Base-by-base conservation (phyloP, 352 stramenopile species). In the Phytophthora citricola region DNA sequence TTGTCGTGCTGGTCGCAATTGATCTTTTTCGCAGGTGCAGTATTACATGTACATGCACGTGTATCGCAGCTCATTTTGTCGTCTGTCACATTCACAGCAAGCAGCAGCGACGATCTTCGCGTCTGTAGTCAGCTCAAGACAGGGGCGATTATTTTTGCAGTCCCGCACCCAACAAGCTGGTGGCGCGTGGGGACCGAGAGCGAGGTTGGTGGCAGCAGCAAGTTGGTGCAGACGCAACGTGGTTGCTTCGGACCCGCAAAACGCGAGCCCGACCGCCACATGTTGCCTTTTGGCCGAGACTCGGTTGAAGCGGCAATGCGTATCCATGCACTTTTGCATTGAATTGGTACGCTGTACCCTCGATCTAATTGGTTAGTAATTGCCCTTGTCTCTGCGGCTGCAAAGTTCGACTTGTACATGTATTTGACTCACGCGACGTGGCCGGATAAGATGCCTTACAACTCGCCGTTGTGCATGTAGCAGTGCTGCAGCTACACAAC, bases 61-160 rank as follows among this genome's bases (percentile, higher is more conserved):
- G 60, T 69, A 69, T 69, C 60, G 60, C 60, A 68, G 46, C 51
- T 55, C 52, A 10, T 36, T 27, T 45, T 22, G 10, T 50, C 34
- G 31, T 20, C 51, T 68, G 60, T 63, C 60, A 61, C 51, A 68
- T 61, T 36, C 10, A 15, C 7, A 20, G 29, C 20, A 17, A 53
- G 17, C 54, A 63, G 10, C 32, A 49, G 10, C 32, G 58, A 24
- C 57, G 41, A 54, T 47, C 29, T 50, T 40, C 8, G 12, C 20
- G 38, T 20, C 17, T 20, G 17, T 27, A 55, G 27, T 55, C 29
- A 29, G 31, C 24, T 39, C 11, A 17, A 8, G n/a, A 50, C 4
- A 22, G 14, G 24, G 24, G 22, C 34, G 20, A 59, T 41, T 41
- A 36, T 45, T 54, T 49, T 61, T 29, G 27, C 36, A 43, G 29